Evolutionary conservation across 306 rosid species (phyloP).

Genomic region (Chamaecrista fasciculata): DNA sequence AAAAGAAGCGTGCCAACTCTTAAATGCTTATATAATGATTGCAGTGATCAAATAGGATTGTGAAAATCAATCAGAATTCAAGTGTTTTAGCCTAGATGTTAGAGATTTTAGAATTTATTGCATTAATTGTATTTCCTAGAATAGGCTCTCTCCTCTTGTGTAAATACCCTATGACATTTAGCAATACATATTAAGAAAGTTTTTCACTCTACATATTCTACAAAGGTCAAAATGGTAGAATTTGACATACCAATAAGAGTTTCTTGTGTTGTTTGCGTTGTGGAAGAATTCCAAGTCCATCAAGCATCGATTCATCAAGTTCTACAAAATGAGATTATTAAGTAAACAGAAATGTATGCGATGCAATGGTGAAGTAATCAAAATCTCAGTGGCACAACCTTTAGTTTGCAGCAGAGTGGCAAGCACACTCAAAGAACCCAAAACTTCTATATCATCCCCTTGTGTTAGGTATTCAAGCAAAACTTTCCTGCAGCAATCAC

Average conservation of each 20-base stretch:
- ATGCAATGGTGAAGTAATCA: slow-evolving; percentile 18
- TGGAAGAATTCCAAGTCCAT: slow-evolving; percentile 93
- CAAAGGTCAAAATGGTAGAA: slow-evolving; percentile 26
- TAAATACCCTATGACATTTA: too few relatives aligned
- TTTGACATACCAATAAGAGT: slow-evolving; percentile 64
- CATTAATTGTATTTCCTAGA: too few relatives aligned
- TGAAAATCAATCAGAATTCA: too few relatives aligned
- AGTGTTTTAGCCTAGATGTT: too few relatives aligned
- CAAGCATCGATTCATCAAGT: slow-evolving; percentile 87
- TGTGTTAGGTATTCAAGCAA: slow-evolving; percentile 65
- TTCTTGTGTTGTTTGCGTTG: slow-evolving; percentile 90
- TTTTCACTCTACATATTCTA: too few relatives aligned
- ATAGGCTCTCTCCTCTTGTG: too few relatives aligned
- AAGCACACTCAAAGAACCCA: slow-evolving; percentile 73
- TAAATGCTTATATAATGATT: slow-evolving; percentile 26
- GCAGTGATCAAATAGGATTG: too few relatives aligned
- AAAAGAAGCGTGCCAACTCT: neutral
- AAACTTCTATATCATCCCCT: slow-evolving; percentile 70
- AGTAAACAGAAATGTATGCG: slow-evolving; percentile 32
- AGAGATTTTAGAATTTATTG: too few relatives aligned
- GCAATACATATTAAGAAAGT: too few relatives aligned
- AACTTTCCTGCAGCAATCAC: slow-evolving; percentile 55
- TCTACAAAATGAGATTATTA: slow-evolving; percentile 46
- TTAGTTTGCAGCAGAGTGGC: slow-evolving; percentile 89
- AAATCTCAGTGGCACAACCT: slow-evolving; percentile 51